Conservation (phyloP, 441 rosid genomes). For the Pelargonium citronellum region DNA sequence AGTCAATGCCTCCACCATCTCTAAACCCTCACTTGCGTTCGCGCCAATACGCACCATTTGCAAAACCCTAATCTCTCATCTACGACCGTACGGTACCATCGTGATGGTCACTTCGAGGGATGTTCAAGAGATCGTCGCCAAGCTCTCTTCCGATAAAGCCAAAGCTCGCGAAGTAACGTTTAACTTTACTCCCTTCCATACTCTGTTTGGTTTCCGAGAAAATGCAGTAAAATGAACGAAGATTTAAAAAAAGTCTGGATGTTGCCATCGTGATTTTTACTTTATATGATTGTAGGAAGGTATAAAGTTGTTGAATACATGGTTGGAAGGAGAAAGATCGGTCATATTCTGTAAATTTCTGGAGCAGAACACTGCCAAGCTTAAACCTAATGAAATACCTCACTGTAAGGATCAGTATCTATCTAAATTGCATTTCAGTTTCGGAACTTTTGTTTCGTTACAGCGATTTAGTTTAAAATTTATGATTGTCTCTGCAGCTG, state of each 20-base stretch:
- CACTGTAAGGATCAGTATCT: conserved; percentile 45
- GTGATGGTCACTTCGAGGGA: conserved; percentile 49
- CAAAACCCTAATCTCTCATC: conserved; percentile 1
- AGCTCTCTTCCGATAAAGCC: conserved; percentile 93
- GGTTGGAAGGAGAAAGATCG: conserved; percentile 73
- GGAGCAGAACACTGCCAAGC: conserved; percentile 56
- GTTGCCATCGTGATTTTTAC: neutral
- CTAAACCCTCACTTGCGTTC: neutral
- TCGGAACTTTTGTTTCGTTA: neutral
- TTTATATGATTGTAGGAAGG: conserved; percentile 50
- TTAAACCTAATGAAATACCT: conserved; percentile 62
- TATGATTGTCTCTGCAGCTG: conserved; percentile 53
- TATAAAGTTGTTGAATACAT: conserved; percentile 67
- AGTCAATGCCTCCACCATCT: neutral
- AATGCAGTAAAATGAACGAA: neutral
- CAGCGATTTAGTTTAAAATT: conserved; percentile 19
- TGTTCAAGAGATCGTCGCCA: conserved; percentile 69
- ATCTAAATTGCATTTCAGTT: conserved; percentile 1
- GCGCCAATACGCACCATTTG: neutral
- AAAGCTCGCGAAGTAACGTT: conserved; percentile 68
- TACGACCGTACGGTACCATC: neutral
- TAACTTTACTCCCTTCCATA: conserved; percentile 13
- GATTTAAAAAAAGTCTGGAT: neutral
- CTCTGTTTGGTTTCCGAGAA: conserved; percentile 15
- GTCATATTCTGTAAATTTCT: conserved; percentile 58